Conservation (phyloP, 2,329 filamentous ascomycete genomes). For the Daldinia sp. region DNA sequence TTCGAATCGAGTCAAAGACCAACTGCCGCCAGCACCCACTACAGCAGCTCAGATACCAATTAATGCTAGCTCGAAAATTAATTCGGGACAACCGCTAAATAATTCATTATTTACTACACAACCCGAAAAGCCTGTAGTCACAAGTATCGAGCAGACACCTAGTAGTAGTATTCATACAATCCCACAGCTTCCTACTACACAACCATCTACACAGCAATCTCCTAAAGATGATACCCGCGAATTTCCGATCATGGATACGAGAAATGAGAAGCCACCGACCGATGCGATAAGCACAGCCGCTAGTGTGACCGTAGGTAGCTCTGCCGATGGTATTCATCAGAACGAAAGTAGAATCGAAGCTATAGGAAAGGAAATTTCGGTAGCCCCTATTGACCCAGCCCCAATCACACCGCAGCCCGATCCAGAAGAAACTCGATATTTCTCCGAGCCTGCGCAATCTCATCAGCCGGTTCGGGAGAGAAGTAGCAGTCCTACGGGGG, state of each 20-base stretch:
- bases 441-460: constrained; percentile 9
- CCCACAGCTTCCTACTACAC: constrained; percentile 7
- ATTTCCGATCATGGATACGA: constrained; percentile 1
- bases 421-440: not conserved
- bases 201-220: not conserved
- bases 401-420: constrained; percentile 6
- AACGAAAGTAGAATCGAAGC: not conserved
- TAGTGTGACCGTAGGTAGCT: not conserved
- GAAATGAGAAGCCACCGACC: constrained; percentile 7
- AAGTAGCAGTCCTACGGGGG: constrained; percentile 42
- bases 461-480: constrained; percentile 25
- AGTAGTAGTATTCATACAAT: not conserved
- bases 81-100: constrained; percentile 4
- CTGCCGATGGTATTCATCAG: not conserved
- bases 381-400: constrained; percentile 4
- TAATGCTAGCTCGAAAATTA: constrained; percentile 2
- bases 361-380: constrained; percentile 8
- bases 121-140: not conserved
- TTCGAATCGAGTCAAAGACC: constrained; percentile 33
- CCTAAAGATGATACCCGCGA: not conserved
- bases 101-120: not conserved
- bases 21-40: constrained; percentile 30
- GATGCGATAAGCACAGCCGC: not conserved
- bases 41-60: constrained; percentile 7
- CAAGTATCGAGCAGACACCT: not conserved